These are phyloP conservation scores for Stachybotrys chlorohalonatus DNA, from an alignment of 2,329 filamentous ascomycete genomes.

Conservation along the genomic window DNA sequence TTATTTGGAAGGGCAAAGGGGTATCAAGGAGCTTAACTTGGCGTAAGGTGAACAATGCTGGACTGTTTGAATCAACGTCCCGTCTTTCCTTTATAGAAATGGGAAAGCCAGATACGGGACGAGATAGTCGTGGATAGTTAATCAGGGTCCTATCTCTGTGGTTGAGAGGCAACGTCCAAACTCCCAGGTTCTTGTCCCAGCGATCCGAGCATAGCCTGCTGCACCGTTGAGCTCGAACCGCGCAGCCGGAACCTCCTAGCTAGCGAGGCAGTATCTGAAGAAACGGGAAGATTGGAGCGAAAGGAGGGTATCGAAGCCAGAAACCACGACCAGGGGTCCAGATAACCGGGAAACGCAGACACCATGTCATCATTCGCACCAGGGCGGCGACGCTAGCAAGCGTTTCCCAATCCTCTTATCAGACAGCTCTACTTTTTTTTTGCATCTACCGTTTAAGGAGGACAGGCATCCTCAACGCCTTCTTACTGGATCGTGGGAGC, in stretches of 20 bases:
- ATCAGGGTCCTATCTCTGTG: not conserved
- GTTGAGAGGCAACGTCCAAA: not conserved
- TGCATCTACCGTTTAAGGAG: not conserved
- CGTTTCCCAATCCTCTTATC: not conserved
- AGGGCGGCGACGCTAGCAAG: not conserved
- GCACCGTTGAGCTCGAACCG: no score
- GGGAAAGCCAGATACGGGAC: not conserved
- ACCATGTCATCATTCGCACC: not conserved
- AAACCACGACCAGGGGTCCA: not conserved
- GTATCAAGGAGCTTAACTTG: not conserved
- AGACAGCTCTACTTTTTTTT: no score
- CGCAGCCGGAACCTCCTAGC: no score
- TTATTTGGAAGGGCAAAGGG: not conserved
- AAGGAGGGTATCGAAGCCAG: no score
- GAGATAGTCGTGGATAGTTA: not conserved
- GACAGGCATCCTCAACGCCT: not conserved
- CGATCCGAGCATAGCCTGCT: no score
- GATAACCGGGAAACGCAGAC: not conserved
- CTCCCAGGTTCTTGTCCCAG: no score
- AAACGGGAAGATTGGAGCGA: no score
- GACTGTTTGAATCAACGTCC: no score
- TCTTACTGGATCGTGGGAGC: no score
- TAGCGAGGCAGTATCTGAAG: no score
- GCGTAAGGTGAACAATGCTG: not conserved
- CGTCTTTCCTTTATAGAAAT: not conserved